Conservation (phyloP, 805 yeast species). For the Candida glaebosa region DNA sequence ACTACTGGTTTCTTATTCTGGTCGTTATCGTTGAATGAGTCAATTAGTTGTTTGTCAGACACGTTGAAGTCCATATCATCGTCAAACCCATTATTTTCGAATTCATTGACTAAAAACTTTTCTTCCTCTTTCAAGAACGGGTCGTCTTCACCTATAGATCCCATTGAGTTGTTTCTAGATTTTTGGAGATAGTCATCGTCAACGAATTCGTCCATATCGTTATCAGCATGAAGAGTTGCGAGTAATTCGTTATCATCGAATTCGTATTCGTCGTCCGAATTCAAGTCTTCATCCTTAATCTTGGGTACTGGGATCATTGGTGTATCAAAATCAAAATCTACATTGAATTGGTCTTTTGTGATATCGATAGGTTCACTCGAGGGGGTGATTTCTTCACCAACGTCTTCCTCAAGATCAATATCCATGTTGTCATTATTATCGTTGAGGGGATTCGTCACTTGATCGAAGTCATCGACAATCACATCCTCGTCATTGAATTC, state of each 20-base stretch:
- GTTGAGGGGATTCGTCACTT: conserved; percentile 6
- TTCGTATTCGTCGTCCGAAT: conserved; percentile 65
- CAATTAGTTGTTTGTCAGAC: conserved; percentile 14
- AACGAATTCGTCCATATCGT: conserved; percentile 39
- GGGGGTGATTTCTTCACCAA: conserved; percentile 12
- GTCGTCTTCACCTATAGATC: conserved; percentile 32
- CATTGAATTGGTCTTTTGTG: conserved; percentile 7
- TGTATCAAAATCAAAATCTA: conserved; percentile 29
- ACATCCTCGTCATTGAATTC: conserved; percentile 19
- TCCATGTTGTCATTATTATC: conserved; percentile 1
- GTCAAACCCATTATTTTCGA: conserved; percentile 44
- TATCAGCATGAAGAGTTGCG: conserved; percentile 46
- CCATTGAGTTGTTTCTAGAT: conserved; percentile 27
- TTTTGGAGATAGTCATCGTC: conserved; percentile 7
- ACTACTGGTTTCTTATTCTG: conserved; percentile 34
- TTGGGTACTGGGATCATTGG: conserved; percentile 48
- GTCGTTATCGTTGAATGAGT: conserved; percentile 18
- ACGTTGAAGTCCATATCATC: conserved; percentile 30
- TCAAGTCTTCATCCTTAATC: conserved; percentile 44
- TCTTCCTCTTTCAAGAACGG: conserved; percentile 43
- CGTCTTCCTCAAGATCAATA: conserved; percentile 17
- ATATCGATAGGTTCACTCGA: conserved; percentile 6
- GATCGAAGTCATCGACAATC: conserved; percentile 16
- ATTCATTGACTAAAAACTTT: conserved; percentile 42
- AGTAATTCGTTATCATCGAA: conserved; percentile 47